Evolutionary conservation across 2,329 filamentous ascomycete genomes (phyloP), one percentile per base, ranked within the genome.

Genomic region (Trichophyton rubrum): DNA sequence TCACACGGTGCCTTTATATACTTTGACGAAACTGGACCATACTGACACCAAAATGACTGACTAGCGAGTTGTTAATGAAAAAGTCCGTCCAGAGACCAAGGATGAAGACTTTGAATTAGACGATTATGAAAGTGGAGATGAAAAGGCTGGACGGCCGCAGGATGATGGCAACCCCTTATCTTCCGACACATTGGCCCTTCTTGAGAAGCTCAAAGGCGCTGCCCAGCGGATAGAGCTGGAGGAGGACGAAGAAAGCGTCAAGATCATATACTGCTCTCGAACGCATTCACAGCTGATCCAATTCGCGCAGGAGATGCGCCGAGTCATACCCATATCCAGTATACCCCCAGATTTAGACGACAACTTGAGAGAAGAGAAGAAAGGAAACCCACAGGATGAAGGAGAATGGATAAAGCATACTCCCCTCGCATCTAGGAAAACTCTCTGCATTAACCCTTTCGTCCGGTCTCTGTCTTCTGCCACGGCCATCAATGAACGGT

Each of bases 261-360:
- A 92, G 79, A 88, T 96, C 58, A 95, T 89, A 72, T 96, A 92
- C 74, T 93, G 90, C 60, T 96, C 91, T 6, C 83, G 91, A 69
- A 96, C 91, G 0, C 91, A 96, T 72, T 96, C 91, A 2, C 91
- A 96, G 69, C 75, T 96, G 13, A 87, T 87, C 0, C 91, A 96
- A 69, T 95, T 96, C 72, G 85, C 92, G 17, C 82, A 85, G 47
- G 91, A 96, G 71, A 75, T 96, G 57, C 83, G 86, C 1, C 84
- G 89, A 30, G 88, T 95, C n/a, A 75, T 76, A 0, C 84, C 95
- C 62, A 89, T 90, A 3, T 80, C 89, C 0, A 89, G 87, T 1
- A 72, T 93, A 2, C 82, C 84, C 0, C 64, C 68, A n/a, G 72
- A 73, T 22, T 60, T 68, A 8, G 65, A 35, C 41, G 60, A 38